Evolutionary conservation across 495 filamentous ascomycete species (phyloP).

Genomic region (Rostrohypoxylon terebratum): DNA sequence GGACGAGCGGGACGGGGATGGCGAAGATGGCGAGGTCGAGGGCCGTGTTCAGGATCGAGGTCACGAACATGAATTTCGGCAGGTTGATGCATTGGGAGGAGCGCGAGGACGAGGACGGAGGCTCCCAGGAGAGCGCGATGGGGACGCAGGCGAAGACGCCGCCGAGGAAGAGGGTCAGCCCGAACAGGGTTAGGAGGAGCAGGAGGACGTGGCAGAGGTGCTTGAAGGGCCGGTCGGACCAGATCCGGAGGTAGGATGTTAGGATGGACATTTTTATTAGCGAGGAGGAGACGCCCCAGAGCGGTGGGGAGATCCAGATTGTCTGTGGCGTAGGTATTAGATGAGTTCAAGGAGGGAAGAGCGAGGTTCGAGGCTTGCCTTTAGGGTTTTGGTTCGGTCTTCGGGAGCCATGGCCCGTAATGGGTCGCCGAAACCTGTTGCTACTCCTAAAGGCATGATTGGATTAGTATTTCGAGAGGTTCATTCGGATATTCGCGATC

Average conservation of each 20-base stretch:
- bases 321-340: constrained; percentile 26
- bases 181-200: constrained; percentile 40
- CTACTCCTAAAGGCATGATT: constrained; percentile 5
- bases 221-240: constrained; percentile 41
- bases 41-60: constrained; percentile 49
- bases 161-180: constrained; percentile 38
- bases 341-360: not conserved
- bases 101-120: constrained; percentile 15
- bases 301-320: constrained; percentile 39
- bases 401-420: constrained; percentile 15
- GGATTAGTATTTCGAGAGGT: not conserved
- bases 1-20: constrained; percentile 36
- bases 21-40: constrained; percentile 45
- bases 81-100: constrained; percentile 44
- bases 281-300: constrained; percentile 38
- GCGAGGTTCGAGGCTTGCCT: constrained; percentile 15
- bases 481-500: constrained; percentile 22
- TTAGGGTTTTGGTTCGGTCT: constrained; percentile 6
- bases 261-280: constrained; percentile 49
- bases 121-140: constrained; percentile 43
- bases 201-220: constrained; percentile 34
- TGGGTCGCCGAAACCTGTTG: constrained; percentile 31
- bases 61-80: constrained; percentile 41
- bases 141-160: constrained; percentile 47
- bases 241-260: constrained; percentile 51